Conservation (phyloP, 1,139 yeast genomes). For the Candida smagusa region DNA sequence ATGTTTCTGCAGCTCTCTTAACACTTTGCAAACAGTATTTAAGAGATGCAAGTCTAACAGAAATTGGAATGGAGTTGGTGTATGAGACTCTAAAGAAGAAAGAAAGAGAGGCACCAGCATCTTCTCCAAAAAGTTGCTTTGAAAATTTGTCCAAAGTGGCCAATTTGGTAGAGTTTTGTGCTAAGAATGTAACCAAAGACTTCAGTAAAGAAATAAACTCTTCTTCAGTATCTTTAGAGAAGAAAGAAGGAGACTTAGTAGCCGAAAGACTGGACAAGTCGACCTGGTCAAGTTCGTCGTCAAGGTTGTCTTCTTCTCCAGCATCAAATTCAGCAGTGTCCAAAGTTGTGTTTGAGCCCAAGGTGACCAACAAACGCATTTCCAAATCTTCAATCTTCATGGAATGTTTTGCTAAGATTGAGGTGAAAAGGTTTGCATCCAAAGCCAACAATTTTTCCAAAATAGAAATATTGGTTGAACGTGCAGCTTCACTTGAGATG, state of each 20-base stretch:
- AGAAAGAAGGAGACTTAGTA: slow-evolving; percentile 29
- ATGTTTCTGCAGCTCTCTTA: slow-evolving; percentile 26
- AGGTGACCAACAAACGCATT: slow-evolving; percentile 63
- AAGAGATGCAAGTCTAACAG: slow-evolving; percentile 50
- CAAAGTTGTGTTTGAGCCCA: slow-evolving; percentile 20
- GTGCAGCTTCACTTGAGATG: slow-evolving; percentile 15
- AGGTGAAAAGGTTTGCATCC: slow-evolving; percentile 10
- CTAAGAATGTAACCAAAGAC: slow-evolving; percentile 28
- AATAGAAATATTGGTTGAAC: slow-evolving; percentile 34
- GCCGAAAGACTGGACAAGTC: slow-evolving; percentile 20
- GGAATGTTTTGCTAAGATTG: slow-evolving; percentile 35
- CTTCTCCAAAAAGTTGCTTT: slow-evolving; percentile 20
- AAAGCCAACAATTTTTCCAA: slow-evolving; percentile 43
- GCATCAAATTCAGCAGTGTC: slow-evolving; percentile 15
- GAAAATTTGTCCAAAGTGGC: slow-evolving; percentile 18
- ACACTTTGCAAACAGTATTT: slow-evolving; percentile 34
- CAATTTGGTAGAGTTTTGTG: slow-evolving; percentile 15
- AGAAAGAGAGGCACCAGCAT: slow-evolving; percentile 41
- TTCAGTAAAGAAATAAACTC: slow-evolving; percentile 42
- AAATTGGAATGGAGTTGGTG: slow-evolving; percentile 55
- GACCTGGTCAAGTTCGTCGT: slow-evolving; percentile 11
- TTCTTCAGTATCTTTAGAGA: slow-evolving; percentile 31
- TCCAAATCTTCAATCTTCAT: slow-evolving; percentile 57
- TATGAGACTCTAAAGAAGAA: slow-evolving; percentile 57
- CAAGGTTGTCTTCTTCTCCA: slow-evolving; percentile 18